These are phyloP conservation scores for Mucor circinelloides DNA, from an alignment of 371 early-diverging fungal species.

Conservation along the genomic window DNA sequence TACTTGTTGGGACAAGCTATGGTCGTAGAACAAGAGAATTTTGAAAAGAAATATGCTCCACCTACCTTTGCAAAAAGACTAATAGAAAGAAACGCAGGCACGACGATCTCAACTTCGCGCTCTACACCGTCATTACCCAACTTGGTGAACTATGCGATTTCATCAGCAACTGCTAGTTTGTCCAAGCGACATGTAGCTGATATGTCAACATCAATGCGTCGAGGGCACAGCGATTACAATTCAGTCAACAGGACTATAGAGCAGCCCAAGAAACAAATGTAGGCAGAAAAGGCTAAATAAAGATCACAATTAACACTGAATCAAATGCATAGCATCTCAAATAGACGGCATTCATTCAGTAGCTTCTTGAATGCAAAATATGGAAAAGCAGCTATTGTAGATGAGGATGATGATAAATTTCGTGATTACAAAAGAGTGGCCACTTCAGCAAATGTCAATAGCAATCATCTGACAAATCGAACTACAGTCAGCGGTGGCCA, in stretches of 20 bases:
- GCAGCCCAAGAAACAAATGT: conserved; percentile 19
- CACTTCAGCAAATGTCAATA: background rate
- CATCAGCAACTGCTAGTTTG: conserved; percentile 20
- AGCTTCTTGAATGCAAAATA: conserved; percentile 42
- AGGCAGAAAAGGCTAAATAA: background rate
- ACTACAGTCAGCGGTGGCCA: background rate
- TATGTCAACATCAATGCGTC: conserved; percentile 21
- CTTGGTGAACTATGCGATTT: conserved; percentile 28
- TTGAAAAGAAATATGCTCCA: background rate
- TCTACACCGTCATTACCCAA: conserved; percentile 45
- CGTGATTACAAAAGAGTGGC: background rate
- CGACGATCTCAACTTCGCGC: conserved; percentile 33
- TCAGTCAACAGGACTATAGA: background rate
- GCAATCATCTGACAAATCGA: background rate
- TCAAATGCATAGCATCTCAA: conserved; percentile 9
- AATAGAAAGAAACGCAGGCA: background rate
- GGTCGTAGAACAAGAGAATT: conserved; percentile 1
- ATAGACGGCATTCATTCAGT: conserved; percentile 50
- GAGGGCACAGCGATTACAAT: conserved; percentile 19
- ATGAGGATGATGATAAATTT: conserved; percentile 2
- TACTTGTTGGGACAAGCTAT: background rate
- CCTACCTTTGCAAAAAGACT: conserved; percentile 1
- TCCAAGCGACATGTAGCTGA: conserved; percentile 12
- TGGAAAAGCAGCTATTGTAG: conserved; percentile 14
- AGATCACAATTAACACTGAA: background rate